Evolutionary conservation across 164 flowering plant species (phyloP), one percentile per base, ranked within the genome.

Genomic region (Magnolia changhungtana): DNA sequence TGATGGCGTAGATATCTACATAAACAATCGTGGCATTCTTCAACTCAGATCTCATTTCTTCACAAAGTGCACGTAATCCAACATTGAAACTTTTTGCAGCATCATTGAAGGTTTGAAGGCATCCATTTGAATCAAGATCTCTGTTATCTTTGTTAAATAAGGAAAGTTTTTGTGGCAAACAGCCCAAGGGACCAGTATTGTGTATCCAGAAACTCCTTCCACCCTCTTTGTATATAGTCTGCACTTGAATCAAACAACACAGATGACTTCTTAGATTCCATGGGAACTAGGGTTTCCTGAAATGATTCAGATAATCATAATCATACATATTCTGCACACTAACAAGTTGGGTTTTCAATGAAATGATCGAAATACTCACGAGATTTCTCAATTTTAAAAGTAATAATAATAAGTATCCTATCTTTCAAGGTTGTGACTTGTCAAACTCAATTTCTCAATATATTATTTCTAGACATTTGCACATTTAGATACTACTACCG

Each of bases 141-240:
- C 65, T 29, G 49, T 72, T 29, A n/a, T 67, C 76, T 20, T 75
- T 77, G 20, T 73, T 76, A 76, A 67, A 78, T 24, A 81, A 19
- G 10, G 88, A 75, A 27, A 90, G 89, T 66, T 86, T 80, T 78
- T 86, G 82, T 14, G 91, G 90, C 74, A 81, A 68, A 80, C 94
- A 91, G 4, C 91, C 92, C 63, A 87, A 51, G 21, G 91, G 91
- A 49, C 91, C 92, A 0, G 89, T 88, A 52, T 87, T 87, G 51
- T 89, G 90, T 65, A 89, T 74, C 92, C 91, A 87, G 74, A 90
- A 89, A 29, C 87, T 86, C 81, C 78, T 87, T n/a, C 85, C 95
- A 27, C 95, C 95, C 59, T 76, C 45, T 19, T 72, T 64, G 73
- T 88, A 84, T 66, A 90, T 52, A 5, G 55, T 81, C 94, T 88